Percentiles rank a stretch among this genome's conserved stretches.
These are phyloP conservation scores for Chrysochromulina tobinii DNA, from an alignment of 78 protist genomes.

Conservation along the genomic window DNA sequence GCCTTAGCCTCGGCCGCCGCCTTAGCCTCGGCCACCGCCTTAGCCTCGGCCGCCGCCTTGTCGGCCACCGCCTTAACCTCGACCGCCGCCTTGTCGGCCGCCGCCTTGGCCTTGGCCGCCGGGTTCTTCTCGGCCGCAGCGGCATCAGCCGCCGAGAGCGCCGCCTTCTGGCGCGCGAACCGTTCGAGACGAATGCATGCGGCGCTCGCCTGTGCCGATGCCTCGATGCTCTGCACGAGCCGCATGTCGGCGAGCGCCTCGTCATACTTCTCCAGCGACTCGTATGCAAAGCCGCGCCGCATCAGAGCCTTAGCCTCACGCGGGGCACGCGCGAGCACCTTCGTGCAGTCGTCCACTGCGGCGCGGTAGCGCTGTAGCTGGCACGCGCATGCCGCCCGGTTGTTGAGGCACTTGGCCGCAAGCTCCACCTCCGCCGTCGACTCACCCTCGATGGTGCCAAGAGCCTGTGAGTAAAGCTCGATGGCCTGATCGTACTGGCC, in stretches of 20 bases:
- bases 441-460: no score
- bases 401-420: constrained; percentile 1
- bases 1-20: not conserved
- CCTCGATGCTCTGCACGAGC: not conserved
- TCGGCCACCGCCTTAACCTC: not conserved
- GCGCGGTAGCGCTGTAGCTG: not conserved
- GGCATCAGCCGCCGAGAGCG: not conserved
- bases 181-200: not conserved
- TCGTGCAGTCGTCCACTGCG: not conserved
- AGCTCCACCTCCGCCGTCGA: not conserved
- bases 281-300: not conserved
- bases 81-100: not conserved
- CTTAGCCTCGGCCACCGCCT: not conserved
- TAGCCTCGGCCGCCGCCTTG: not conserved
- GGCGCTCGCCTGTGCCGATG: not conserved
- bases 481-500: not conserved
- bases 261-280: not conserved
- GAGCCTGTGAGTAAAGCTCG: no score
- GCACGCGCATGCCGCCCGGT: not conserved
- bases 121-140: not conserved
- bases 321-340: not conserved
- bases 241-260: not conserved
- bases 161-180: not conserved
- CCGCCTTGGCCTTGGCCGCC: not conserved
- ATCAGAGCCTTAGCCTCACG: not conserved